phyloP scores from a whole-genome alignment of 306 rosid species.

The Luffa aegyptiaca region DNA sequence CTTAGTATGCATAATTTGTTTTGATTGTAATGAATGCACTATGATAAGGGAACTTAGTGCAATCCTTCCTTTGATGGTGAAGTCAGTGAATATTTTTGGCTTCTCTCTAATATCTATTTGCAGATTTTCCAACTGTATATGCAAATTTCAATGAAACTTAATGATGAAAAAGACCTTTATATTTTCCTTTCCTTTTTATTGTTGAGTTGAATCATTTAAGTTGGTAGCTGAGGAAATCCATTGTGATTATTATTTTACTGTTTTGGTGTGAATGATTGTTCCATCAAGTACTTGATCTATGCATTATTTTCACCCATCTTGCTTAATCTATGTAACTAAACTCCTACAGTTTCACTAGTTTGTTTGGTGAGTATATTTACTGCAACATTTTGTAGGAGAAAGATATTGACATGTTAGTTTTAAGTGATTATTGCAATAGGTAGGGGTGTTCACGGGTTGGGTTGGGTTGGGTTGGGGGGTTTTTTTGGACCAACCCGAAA shows the following conservation, averaged over 20 bases:
- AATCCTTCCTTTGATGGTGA: conserved; percentile 6
- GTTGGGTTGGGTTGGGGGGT: too few relatives aligned
- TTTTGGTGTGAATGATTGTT: neutral
- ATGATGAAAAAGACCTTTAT: neutral
- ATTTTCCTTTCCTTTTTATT: neutral
- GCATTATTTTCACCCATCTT: neutral
- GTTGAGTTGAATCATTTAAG: neutral
- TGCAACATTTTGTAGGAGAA: conserved; percentile 3
- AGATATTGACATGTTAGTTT: neutral
- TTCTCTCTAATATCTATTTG: neutral
- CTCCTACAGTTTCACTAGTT: neutral
- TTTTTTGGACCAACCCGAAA: too few relatives aligned
- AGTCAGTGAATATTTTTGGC: conserved; percentile 1
- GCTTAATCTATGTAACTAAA: neutral
- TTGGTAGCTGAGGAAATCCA: neutral
- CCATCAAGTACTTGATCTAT: neutral
- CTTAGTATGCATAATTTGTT: too few relatives aligned
- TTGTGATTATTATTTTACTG: conserved; percentile 5
- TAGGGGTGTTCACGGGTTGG: too few relatives aligned
- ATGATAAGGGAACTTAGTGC: too few relatives aligned
- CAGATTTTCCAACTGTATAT: neutral
- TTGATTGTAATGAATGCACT: too few relatives aligned
- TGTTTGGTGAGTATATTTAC: conserved; percentile 26
- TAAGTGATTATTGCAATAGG: conserved; percentile 3
- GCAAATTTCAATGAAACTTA: neutral